A percentile compares a stretch with the other conserved stretches of the same genome.
Conservation (phyloP, 345 rosid genomes). For the Citrus unshiu region DNA sequence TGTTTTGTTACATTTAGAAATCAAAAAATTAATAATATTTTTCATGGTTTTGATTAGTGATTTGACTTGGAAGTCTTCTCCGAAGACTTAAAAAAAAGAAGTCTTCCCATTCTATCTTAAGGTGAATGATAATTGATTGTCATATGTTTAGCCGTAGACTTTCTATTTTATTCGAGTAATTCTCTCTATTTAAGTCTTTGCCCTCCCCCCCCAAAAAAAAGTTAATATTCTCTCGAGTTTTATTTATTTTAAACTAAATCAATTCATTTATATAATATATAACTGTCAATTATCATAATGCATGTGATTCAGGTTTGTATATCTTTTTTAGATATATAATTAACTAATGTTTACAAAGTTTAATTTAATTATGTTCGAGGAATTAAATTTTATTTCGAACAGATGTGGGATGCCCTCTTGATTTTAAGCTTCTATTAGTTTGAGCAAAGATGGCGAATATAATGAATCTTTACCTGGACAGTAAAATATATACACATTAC, state of each 20-base stretch:
- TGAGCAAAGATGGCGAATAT: too few species aligned
- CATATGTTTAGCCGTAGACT: neutral
- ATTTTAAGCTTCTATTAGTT: too few species aligned
- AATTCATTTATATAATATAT: neutral
- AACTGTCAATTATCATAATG: too few species aligned
- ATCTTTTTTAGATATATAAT: too few species aligned
- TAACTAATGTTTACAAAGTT: too few species aligned
- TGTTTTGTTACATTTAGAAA: neutral
- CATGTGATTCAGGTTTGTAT: too few species aligned
- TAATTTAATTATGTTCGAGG: too few species aligned
- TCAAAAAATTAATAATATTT: neutral
- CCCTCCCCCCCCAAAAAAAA: neutral
- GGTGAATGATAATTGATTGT: neutral
- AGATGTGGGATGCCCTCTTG: too few species aligned
- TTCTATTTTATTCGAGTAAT: neutral
- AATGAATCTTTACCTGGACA: too few species aligned
- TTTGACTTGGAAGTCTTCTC: slow-evolving; percentile 37
- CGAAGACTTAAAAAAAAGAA: neutral
- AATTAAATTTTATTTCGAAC: too few species aligned
- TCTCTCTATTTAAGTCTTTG: neutral
- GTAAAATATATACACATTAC: too few species aligned
- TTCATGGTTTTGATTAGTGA: neutral
- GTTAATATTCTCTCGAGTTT: neutral
- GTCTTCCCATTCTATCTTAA: neutral
- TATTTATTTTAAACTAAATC: neutral